phyloP scores from a whole-genome alignment of 805 yeast genomes.

The Yarrowia hollandica region DNA sequence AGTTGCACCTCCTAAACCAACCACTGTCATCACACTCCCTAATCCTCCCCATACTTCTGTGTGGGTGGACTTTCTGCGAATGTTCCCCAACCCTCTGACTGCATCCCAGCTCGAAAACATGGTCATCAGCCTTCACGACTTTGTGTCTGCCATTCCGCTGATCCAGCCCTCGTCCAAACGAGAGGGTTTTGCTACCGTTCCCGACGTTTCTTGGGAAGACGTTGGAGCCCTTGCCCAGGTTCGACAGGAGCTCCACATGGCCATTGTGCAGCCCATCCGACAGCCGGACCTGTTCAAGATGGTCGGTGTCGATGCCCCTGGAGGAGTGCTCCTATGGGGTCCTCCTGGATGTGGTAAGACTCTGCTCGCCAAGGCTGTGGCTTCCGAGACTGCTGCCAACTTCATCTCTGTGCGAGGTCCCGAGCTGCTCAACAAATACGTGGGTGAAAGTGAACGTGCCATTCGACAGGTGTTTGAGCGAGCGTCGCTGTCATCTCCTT shows the following conservation, averaged over 20 bases:
- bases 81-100: constrained; percentile 79
- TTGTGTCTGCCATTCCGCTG: constrained; percentile 79
- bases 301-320: constrained; percentile 95
- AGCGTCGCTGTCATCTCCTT: constrained; percentile 90
- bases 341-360: constrained; percentile 99
- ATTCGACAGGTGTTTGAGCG: constrained; percentile 90
- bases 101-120: constrained; percentile 73
- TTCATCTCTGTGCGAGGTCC: constrained; percentile 97
- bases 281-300: constrained; percentile 84
- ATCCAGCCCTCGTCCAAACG: constrained; percentile 97
- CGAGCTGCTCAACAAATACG: constrained; percentile 88
- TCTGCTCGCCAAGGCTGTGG: constrained; percentile 92
- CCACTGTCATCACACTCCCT: constrained; percentile 12
- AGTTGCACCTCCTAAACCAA: background rate
- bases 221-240: constrained; percentile 85
- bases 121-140: constrained; percentile 76
- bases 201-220: constrained; percentile 93
- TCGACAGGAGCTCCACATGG: constrained; percentile 91
- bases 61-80: constrained; percentile 58
- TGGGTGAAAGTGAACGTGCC: constrained; percentile 94
- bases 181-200: constrained; percentile 98
- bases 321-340: constrained; percentile 97
- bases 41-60: constrained; percentile 36
- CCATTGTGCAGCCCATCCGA: constrained; percentile 94
- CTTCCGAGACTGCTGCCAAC: constrained; percentile 94